Base-by-base conservation (phyloP, 768 basidiomycete genomes). In the Megacollybia marginata region DNA sequence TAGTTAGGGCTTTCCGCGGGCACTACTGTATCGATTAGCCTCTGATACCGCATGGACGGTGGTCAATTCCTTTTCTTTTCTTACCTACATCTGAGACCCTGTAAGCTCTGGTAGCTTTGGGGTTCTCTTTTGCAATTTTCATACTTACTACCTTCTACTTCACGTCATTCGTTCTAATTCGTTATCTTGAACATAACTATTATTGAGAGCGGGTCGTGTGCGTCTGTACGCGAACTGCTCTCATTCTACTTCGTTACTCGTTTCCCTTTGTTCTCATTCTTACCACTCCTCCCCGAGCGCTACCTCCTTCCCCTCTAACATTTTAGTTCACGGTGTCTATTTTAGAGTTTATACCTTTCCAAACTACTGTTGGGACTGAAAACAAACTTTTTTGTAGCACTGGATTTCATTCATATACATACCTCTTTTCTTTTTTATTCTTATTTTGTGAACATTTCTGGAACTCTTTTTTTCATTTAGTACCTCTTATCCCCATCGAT, bases 161-260 rank as follows among this genome's bases (percentile, higher is more conserved):
- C 52, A 54, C 57, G 58, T 65, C 58, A 57, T 59, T 60, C 59
- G 50, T 58, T 62, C 57, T 52, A 49, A 43, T 19, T 33, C 38
- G 36, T 35, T 52, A 42, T 19, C 44, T 44, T 48, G 12, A 38
- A n/a, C 44, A 10, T 53, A 53, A 53, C 50, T 48, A 47, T 56
- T 58, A 55, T 59, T 19, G 55, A 54, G 56, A 56, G 56, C 57
- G 46, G 52, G 44, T 45, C 31, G 15, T 32, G 16, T 45, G 44
- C 28, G 23, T 45, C 45, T 55, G 53, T 54, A 59, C 55, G 57
- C 62, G 42, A 50, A 34, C 48, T 50, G 34, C 49, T 50, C n/a
- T 33, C 46, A 12, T 18, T 15, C 23, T 46, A 33, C 20, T 51
- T 34, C 42, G 15, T 47, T 15, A 12, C 43, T 18, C 35, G 35